These are phyloP conservation scores for Geum urbanum DNA, from an alignment of 306 rosid genomes.

Conservation along the genomic window DNA sequence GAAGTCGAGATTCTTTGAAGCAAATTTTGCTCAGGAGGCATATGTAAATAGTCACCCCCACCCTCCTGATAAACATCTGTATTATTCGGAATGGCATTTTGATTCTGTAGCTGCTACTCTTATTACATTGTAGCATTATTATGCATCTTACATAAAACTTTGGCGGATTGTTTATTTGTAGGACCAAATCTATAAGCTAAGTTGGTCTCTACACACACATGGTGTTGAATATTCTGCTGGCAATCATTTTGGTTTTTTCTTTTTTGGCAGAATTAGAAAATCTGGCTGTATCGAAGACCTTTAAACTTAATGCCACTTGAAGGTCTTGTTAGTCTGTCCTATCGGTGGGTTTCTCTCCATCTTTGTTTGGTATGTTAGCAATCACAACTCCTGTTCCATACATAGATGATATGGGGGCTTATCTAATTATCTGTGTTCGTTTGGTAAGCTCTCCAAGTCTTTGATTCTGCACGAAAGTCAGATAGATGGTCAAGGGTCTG, in stretches of 20 bases:
- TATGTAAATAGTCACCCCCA: constrained; percentile 26
- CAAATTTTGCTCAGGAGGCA: constrained; percentile 29
- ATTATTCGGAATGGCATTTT: constrained; percentile 1
- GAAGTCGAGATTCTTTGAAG: constrained; percentile 19
- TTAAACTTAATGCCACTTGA: background rate
- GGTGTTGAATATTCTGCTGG: background rate
- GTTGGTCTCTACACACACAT: background rate
- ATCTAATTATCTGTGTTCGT: background rate
- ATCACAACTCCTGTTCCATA: background rate
- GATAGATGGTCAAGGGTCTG: background rate
- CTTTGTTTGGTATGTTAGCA: no score
- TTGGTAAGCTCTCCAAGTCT: constrained; percentile 5
- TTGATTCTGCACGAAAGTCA: background rate
- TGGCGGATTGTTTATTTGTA: background rate
- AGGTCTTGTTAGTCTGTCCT: constrained; percentile 1
- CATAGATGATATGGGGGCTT: background rate
- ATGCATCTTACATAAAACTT: background rate
- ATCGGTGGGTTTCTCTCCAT: background rate
- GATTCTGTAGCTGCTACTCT: background rate
- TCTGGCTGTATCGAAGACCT: constrained; percentile 7
- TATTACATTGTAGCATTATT: background rate
- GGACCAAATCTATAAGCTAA: background rate
- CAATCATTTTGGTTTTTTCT: no score
- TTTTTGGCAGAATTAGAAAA: background rate
- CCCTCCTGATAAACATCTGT: background rate